Evolutionary conservation across 1,284 basidiomycete species (phyloP).

Genomic region (Fomitopsis schrenkii): DNA sequence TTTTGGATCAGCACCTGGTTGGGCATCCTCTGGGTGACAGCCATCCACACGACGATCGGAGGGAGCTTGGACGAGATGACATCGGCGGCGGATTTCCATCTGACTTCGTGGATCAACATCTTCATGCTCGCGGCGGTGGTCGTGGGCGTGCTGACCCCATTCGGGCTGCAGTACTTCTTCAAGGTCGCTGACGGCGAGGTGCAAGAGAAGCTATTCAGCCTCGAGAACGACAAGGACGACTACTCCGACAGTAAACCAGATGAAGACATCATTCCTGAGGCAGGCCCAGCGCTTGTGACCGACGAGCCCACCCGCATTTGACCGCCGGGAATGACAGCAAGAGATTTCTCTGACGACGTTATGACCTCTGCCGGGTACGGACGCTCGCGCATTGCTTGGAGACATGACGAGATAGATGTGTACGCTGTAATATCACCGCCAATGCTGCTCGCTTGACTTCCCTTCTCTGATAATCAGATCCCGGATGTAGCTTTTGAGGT

Average conservation of each 20-base stretch:
- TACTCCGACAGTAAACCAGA: constrained; percentile 25
- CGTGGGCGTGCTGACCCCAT: constrained; percentile 88
- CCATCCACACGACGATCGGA: constrained; percentile 96
- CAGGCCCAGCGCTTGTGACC: constrained; percentile 50
- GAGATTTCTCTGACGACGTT: constrained; percentile 5
- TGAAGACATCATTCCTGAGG: constrained; percentile 61
- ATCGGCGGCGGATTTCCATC: constrained; percentile 85
- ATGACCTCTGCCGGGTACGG: neutral
- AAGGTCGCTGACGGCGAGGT: constrained; percentile 48
- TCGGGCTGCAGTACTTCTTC: constrained; percentile 80
- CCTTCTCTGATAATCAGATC: constrained; percentile 3
- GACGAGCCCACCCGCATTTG: constrained; percentile 11
- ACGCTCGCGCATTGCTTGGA: neutral
- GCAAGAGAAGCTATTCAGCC: constrained; percentile 27
- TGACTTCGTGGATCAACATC: constrained; percentile 87
- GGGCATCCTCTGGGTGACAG: constrained; percentile 87
- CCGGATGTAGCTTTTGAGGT: neutral
- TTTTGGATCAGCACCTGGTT: constrained; percentile 93
- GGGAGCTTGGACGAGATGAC: constrained; percentile 95
- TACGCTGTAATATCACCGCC: constrained; percentile 1
- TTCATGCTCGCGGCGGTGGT: constrained; percentile 80
- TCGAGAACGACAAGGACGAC: constrained; percentile 30
- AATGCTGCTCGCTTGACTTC: neutral
- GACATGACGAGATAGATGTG: constrained; percentile 1
- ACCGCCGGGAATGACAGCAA: constrained; percentile 6